Conservation (phyloP, 345 rosid species). For the Rhodamnia argentea region DNA sequence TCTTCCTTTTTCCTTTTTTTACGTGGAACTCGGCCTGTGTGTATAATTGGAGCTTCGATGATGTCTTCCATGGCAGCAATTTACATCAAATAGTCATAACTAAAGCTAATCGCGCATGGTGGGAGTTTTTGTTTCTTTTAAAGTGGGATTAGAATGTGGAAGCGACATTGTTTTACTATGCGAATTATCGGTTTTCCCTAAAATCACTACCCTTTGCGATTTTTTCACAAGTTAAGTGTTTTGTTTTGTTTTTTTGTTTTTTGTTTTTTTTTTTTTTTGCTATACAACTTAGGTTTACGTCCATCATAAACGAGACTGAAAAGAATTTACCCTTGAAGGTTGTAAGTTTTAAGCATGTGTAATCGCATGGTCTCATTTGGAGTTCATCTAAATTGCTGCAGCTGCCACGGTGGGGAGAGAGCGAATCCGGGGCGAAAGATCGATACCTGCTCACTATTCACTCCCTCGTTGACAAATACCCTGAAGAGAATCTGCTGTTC, state of each 20-base stretch:
- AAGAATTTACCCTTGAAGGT: background rate
- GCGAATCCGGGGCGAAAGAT: constrained; percentile 19
- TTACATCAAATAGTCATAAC: no score
- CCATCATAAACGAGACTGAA: no score
- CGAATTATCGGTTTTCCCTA: background rate
- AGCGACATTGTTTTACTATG: background rate
- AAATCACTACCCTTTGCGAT: no score
- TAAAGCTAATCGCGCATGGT: background rate
- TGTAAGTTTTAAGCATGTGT: background rate
- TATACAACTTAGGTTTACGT: no score
- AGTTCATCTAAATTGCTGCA: background rate
- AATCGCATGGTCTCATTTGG: background rate
- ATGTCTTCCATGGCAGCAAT: no score
- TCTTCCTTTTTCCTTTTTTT: no score
- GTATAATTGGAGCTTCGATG: no score
- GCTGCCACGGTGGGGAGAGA: constrained; percentile 79
- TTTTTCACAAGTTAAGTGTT: no score
- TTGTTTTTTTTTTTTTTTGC: no score
- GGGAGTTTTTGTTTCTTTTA: background rate
- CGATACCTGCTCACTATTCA: constrained; percentile 40
- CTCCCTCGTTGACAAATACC: constrained; percentile 65
- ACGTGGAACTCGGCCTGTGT: no score
- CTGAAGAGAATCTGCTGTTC: constrained; percentile 65
- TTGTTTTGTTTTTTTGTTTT: no score
- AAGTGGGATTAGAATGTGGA: background rate